These are phyloP conservation scores for Globisporangium paddicum DNA, from an alignment of 352 stramenopile species.

Conservation along the genomic window DNA sequence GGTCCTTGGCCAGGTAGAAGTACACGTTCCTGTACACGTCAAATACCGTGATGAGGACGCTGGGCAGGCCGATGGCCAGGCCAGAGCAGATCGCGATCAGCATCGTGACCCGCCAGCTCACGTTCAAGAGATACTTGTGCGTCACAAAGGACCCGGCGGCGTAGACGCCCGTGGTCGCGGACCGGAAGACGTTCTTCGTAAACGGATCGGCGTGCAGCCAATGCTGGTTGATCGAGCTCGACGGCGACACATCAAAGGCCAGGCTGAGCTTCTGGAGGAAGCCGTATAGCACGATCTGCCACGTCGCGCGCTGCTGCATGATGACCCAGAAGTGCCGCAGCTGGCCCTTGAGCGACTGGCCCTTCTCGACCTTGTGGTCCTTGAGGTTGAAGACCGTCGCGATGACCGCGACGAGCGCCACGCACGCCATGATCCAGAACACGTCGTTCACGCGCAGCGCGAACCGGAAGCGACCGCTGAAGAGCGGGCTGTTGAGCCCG, in stretches of 20 bases:
- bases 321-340: slow-evolving; percentile 47
- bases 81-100: slow-evolving; percentile 39
- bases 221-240: slow-evolving; percentile 53
- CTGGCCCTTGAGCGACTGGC: slow-evolving; percentile 21
- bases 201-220: slow-evolving; percentile 63
- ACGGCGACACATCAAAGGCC: slow-evolving; percentile 45
- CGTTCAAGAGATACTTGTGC: slow-evolving; percentile 48
- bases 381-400: slow-evolving; percentile 36
- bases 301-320: slow-evolving; percentile 58
- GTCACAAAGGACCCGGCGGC: slow-evolving; percentile 50
- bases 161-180: slow-evolving; percentile 44
- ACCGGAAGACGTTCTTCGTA: slow-evolving; percentile 54
- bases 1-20: slow-evolving; percentile 51
- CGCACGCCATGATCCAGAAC: slow-evolving; percentile 26
- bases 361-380: slow-evolving; percentile 24
- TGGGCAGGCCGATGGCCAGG: slow-evolving; percentile 30
- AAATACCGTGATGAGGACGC: slow-evolving; percentile 47
- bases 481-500: slow-evolving; percentile 55
- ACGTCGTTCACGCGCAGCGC: slow-evolving; percentile 36
- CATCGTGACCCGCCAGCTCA: slow-evolving; percentile 57
- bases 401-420: slow-evolving; percentile 28
- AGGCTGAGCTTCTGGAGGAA: slow-evolving; percentile 72
- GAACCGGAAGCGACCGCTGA: slow-evolving; percentile 43
- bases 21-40: slow-evolving; percentile 56
- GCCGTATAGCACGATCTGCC: slow-evolving; percentile 64